phyloP scores from a whole-genome alignment of 495 filamentous ascomycete genomes.

The Daldinia decipiens region DNA sequence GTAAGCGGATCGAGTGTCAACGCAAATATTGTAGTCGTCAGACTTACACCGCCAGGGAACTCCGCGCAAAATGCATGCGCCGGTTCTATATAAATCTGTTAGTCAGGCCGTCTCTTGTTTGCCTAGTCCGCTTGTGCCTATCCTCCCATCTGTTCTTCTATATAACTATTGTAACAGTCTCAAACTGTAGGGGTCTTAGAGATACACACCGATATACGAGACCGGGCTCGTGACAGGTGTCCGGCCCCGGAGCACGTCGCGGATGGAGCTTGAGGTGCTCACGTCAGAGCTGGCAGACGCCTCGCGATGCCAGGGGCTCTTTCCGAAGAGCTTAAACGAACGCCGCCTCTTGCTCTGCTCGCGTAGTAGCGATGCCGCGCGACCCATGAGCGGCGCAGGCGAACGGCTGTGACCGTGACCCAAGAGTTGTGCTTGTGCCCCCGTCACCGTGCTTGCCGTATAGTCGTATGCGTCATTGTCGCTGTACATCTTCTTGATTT shows the following conservation, averaged over 20 bases:
- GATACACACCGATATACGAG: slow-evolving; percentile 42
- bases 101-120: background rate
- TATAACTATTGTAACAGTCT: background rate
- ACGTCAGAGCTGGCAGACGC: slow-evolving; percentile 47
- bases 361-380: slow-evolving; percentile 31
- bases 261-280: slow-evolving; percentile 54
- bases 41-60: slow-evolving; percentile 47
- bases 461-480: slow-evolving; percentile 20
- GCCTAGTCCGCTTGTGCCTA: background rate
- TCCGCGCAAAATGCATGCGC: slow-evolving; percentile 24
- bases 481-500: slow-evolving; percentile 23
- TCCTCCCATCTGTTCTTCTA: background rate
- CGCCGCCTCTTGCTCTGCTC: slow-evolving; percentile 33
- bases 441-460: slow-evolving; percentile 2
- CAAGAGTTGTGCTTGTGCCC: slow-evolving; percentile 6
- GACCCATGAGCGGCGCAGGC: slow-evolving; percentile 22
- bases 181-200: background rate
- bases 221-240: slow-evolving; percentile 48
- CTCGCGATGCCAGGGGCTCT: slow-evolving; percentile 56
- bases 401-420: slow-evolving; percentile 8
- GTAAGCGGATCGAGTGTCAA: background rate
- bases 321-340: slow-evolving; percentile 48
- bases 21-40: slow-evolving; percentile 3
- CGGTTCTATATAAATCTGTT: slow-evolving; percentile 5
- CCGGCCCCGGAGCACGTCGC: slow-evolving; percentile 49